Base-by-base conservation (phyloP, 345 rosid genomes). In the Eucalyptus cladocalyx region DNA sequence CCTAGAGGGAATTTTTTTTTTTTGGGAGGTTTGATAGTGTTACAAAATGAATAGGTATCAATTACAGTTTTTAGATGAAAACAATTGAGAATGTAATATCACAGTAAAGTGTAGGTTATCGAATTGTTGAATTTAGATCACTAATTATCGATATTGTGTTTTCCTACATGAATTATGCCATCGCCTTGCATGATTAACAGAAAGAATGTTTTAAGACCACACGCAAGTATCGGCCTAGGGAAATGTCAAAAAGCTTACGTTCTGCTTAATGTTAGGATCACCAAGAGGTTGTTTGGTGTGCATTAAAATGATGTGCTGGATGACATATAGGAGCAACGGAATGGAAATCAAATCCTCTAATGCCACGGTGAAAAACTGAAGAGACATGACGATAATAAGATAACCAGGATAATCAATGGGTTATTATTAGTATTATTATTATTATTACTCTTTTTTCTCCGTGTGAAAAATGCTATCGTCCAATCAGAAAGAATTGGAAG, bases 101-200 rank as follows among this genome's bases (percentile, higher is more conserved):
- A 76, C 0, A 9, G 2, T 3, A 12, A 19, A 9, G 1, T 2
- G 3, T 1, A 3, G 2, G 4, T 2, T 1, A 21, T 76, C 5
- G 5, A 2, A 76, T 40, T 76, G 0, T 76, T 43, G 24, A 11
- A 21, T 37, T 11, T 9, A 6, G 1, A 37, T 76, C 47, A 37
- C 9, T 11, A 21, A 2, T 37, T 37, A 42, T 72, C 3, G 0
- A 3, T 19, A 72, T 34, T 18, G 5, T 34, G 26, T 34, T 69
- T 69, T 34, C 7, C 6, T 9, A 2, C 7, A 9, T 34, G 42
- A 18, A 69, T 9, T 23, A 4, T 34, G 80, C 6, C 42, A 1
- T 32, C 4, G 43, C 1, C 43, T 34, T 11, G 26, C 45, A 34
- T 21, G 24, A 37, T 76, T 16, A 65, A 15, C 4, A 4, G 6